Evolutionary conservation across 371 early-diverging fungal species (phyloP), one percentile per base, ranked within the genome.

Genomic region (Scutellospora calospora): DNA sequence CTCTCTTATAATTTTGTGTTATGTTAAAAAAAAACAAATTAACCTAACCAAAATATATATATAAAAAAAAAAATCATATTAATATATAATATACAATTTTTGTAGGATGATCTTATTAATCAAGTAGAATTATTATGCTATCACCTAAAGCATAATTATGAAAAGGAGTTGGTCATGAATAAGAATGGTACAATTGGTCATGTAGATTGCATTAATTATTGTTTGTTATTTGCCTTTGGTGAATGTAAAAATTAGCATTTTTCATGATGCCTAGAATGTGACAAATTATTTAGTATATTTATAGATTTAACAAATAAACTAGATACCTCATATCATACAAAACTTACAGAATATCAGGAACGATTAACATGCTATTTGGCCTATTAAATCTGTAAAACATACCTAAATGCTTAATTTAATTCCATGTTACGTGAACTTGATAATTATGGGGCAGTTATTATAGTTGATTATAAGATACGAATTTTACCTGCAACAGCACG

Each of bases 401-500:
- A 65, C 16, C 65, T 65, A 35, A 38, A 35, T 65, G 65, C 38
- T 65, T 35, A 65, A 69, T 49, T 69, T 49, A 27, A 69, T 9
- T 2, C 69, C 4, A 69, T 4, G 22, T 69, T 69, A 49, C 4
- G 22, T 31, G 49, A 12, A 69, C 41, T 69, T 22, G 49, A 69
- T 25, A 6, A 69, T 22, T 1, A 69, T 45, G 27, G 69, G 8
- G 49, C 69, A 45, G 22, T 69, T 25, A 18, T 69, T 22, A 25
- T 69, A 45, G 69, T 69, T 25, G 69, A 69, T 27, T 69, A 69
- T 25, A 69, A 69, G 27, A 69, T 69, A 45, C 69, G 14, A n/a
- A 69, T 69, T 22, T 69, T 69, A 49, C 29, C 29, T 49, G 35
- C 29, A 25, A 49, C 25, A 33, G 3, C 29, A 3, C 1, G 51